Evolutionary conservation across 1,284 basidiomycete genomes (phyloP).

Genomic region (Pseudozyma flocculosa): DNA sequence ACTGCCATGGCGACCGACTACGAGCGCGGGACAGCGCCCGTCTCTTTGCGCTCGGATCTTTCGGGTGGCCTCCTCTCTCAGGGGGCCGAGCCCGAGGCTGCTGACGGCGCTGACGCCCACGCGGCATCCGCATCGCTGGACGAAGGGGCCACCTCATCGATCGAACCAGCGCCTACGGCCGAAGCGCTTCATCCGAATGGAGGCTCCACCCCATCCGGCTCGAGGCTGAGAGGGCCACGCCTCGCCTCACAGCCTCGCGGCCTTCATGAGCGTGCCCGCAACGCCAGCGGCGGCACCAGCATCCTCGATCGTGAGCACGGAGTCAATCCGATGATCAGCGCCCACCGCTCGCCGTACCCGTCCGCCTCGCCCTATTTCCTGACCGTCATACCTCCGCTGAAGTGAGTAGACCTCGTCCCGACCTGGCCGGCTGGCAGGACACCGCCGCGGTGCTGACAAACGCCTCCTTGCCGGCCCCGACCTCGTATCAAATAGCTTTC

Average conservation of each 20-base stretch:
- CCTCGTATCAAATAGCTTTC: conserved; percentile 13
- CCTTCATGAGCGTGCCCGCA: not conserved
- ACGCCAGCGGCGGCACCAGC: not conserved
- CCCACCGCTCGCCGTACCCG: conserved; percentile 24
- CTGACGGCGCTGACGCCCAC: too few species aligned
- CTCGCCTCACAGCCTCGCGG: not conserved
- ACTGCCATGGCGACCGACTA: too few species aligned
- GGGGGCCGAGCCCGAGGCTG: too few species aligned
- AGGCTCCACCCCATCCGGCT: too few species aligned
- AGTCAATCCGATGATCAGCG: conserved; percentile 21
- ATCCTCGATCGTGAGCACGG: conserved; percentile 12
- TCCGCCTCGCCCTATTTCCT: conserved; percentile 34
- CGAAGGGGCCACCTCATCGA: too few species aligned
- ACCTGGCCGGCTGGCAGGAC: not conserved
- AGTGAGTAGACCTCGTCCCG: conserved; percentile 6
- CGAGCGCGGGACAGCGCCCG: too few species aligned
- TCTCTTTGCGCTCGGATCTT: too few species aligned
- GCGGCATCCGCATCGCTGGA: too few species aligned
- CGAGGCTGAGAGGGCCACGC: not conserved
- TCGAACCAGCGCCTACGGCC: too few species aligned
- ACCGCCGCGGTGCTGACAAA: not conserved
- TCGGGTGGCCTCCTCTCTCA: too few species aligned
- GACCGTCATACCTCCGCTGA: conserved; percentile 37
- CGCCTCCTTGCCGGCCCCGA: not conserved
- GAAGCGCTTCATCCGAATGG: too few species aligned